These are phyloP conservation scores for Botrytis hyacinthi DNA, from an alignment of 2,329 filamentous ascomycete genomes.

Conservation along the genomic window DNA sequence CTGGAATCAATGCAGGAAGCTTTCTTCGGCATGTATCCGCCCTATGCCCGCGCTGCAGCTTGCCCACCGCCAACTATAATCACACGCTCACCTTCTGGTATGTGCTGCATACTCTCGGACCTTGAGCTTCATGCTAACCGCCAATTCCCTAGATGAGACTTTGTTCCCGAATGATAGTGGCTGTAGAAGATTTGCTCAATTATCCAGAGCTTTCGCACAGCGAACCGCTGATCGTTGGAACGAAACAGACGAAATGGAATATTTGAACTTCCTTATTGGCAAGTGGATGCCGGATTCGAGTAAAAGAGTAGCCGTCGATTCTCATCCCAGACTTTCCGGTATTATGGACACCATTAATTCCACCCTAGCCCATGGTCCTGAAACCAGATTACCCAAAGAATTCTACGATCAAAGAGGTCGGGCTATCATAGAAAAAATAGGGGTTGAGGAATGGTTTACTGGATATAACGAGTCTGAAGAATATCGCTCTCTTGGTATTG, in stretches of 20 bases:
- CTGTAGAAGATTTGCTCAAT: conserved; percentile 69
- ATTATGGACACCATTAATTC: conserved; percentile 95
- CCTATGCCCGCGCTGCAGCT: conserved; percentile 46
- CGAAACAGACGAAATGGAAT: conserved; percentile 73
- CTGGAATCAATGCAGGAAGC: conserved; percentile 75
- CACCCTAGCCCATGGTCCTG: conserved; percentile 77
- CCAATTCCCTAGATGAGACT: conserved; percentile 59
- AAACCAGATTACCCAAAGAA: conserved; percentile 73
- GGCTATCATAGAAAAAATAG: conserved; percentile 68
- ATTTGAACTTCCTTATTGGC: conserved; percentile 72
- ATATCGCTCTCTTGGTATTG: conserved; percentile 87
- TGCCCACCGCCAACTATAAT: conserved; percentile 66
- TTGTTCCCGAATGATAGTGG: conserved; percentile 75
- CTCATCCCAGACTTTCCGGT: conserved; percentile 77
- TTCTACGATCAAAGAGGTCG: conserved; percentile 80
- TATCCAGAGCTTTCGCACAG: conserved; percentile 69
- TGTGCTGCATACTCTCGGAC: background rate
- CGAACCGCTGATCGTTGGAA: conserved; percentile 74
- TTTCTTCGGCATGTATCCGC: conserved; percentile 72
- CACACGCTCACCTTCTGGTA: conserved; percentile 52
- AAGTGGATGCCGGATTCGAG: conserved; percentile 79
- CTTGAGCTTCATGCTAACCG: background rate
- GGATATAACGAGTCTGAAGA: conserved; percentile 83
- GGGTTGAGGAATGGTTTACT: conserved; percentile 87
- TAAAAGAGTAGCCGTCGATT: conserved; percentile 74